Percentiles rank a stretch among this genome's conserved stretches.
Evolutionary conservation across 2,329 filamentous ascomycete species (phyloP).

Genomic region (Fusarium piperis): DNA sequence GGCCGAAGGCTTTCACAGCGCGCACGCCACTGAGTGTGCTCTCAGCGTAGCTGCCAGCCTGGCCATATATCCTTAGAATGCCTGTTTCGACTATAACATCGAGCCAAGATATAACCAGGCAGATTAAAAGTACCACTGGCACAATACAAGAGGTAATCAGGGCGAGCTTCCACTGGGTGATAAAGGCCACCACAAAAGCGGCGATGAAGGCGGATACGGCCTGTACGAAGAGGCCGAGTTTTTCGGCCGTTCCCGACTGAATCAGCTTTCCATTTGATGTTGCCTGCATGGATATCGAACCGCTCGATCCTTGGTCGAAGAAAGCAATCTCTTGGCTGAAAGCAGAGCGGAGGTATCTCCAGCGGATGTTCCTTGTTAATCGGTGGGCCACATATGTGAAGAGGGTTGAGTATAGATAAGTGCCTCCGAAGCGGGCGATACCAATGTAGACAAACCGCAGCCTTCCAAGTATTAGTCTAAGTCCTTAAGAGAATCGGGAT

Average conservation of each 20-base stretch:
- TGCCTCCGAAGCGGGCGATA: slow-evolving; percentile 57
- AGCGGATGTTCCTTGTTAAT: slow-evolving; percentile 57
- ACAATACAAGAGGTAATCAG: slow-evolving; percentile 46
- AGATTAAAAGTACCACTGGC: slow-evolving; percentile 37
- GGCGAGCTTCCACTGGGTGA: slow-evolving; percentile 53
- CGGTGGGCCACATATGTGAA: slow-evolving; percentile 59
- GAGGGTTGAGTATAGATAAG: slow-evolving; percentile 55
- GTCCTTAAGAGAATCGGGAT: neutral
- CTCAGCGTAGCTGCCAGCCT: slow-evolving; percentile 46
- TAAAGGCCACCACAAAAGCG: slow-evolving; percentile 49
- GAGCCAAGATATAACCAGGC: slow-evolving; percentile 35
- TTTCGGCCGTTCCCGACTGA: neutral
- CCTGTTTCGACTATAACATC: slow-evolving; percentile 34
- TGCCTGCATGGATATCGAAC: slow-evolving; percentile 44
- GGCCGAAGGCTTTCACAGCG: slow-evolving; percentile 53
- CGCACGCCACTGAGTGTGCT: slow-evolving; percentile 46
- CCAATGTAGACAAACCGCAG: slow-evolving; percentile 68
- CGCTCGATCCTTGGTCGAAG: neutral
- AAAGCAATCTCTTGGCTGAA: slow-evolving; percentile 59
- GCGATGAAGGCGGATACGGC: slow-evolving; percentile 48
- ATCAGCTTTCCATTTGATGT: slow-evolving; percentile 49
- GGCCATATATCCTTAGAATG: slow-evolving; percentile 43
- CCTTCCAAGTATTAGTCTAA: slow-evolving; percentile 32
- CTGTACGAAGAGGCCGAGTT: slow-evolving; percentile 44
- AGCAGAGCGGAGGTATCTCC: slow-evolving; percentile 57